These are phyloP conservation scores for Neurospora sp. DNA, from an alignment of 495 filamentous ascomycete genomes.

Conservation along the genomic window DNA sequence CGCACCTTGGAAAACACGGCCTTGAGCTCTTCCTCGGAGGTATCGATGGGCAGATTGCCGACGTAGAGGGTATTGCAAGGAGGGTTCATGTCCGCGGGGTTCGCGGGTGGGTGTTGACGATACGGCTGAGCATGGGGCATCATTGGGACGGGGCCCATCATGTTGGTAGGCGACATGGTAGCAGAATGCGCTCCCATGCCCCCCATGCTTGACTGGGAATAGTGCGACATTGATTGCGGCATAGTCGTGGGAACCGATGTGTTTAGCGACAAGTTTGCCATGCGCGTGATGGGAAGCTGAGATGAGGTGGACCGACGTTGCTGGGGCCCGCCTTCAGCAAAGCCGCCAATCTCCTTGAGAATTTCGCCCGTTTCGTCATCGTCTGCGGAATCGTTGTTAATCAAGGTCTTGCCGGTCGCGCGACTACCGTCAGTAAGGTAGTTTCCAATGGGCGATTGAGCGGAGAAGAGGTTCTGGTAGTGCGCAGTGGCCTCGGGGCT, in stretches of 20 bases:
- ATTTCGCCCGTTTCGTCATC: slow-evolving; percentile 78
- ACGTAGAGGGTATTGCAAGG: slow-evolving; percentile 98
- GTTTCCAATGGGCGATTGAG: slow-evolving; percentile 73
- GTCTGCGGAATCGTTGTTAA: slow-evolving; percentile 68
- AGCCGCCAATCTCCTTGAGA: slow-evolving; percentile 74
- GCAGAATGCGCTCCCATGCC: slow-evolving; percentile 37
- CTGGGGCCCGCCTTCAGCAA: slow-evolving; percentile 61
- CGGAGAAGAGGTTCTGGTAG: slow-evolving; percentile 68
- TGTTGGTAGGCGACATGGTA: slow-evolving; percentile 46
- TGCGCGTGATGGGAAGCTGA: slow-evolving; percentile 59
- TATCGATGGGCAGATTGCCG: slow-evolving; percentile 88
- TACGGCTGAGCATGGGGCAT: slow-evolving; percentile 1
- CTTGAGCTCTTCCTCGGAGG: slow-evolving; percentile 93
- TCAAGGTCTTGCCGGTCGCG: slow-evolving; percentile 70
- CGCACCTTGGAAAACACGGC: slow-evolving; percentile 88
- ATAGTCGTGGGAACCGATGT: slow-evolving; percentile 43
- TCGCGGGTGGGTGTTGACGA: slow-evolving; percentile 43
- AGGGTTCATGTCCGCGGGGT: slow-evolving; percentile 85
- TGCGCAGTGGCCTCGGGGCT: slow-evolving; percentile 50
- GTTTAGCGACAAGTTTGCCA: slow-evolving; percentile 60
- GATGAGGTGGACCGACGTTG: slow-evolving; percentile 63
- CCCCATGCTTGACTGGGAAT: slow-evolving; percentile 34
- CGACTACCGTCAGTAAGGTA: slow-evolving; percentile 58
- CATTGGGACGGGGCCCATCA: slow-evolving; percentile 29
- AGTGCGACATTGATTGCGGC: slow-evolving; percentile 38